Evolutionary conservation across 2,329 filamentous ascomycete species (phyloP).

Genomic region (Pyrenophora seminiperda): DNA sequence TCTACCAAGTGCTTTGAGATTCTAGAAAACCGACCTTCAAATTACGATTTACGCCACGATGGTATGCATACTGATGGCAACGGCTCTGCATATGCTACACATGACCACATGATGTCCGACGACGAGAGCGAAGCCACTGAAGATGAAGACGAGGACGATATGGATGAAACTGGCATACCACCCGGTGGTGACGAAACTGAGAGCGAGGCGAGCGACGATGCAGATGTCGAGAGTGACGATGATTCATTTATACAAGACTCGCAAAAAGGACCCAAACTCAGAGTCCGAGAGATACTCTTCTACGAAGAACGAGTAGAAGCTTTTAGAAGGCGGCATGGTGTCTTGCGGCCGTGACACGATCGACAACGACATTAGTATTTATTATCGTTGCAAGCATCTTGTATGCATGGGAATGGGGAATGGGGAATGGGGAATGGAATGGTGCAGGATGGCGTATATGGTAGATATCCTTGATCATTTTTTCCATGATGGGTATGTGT

Average conservation of each 20-base stretch:
- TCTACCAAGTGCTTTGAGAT: slow-evolving; percentile 82
- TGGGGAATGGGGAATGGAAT: slow-evolving; percentile 2
- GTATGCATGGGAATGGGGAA: slow-evolving; percentile 9
- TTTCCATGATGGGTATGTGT: slow-evolving; percentile 9
- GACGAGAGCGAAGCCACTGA: slow-evolving; percentile 50
- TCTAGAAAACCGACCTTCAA: slow-evolving; percentile 64
- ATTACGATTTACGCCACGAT: slow-evolving; percentile 47
- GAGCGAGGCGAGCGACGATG: slow-evolving; percentile 46
- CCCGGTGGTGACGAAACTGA: slow-evolving; percentile 50
- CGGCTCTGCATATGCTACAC: slow-evolving; percentile 30
- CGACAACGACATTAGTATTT: slow-evolving; percentile 7
- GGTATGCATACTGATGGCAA: slow-evolving; percentile 32
- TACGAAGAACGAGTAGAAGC: slow-evolving; percentile 79
- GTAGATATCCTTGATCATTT: slow-evolving; percentile 21
- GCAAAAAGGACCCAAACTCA: slow-evolving; percentile 58
- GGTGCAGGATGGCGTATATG: slow-evolving; percentile 21
- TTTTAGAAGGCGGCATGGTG: slow-evolving; percentile 72
- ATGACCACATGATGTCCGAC: slow-evolving; percentile 42
- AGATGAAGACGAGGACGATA: slow-evolving; percentile 56
- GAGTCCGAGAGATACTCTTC: slow-evolving; percentile 78
- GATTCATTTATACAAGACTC: slow-evolving; percentile 59
- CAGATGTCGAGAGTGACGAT: slow-evolving; percentile 53
- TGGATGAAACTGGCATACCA: slow-evolving; percentile 57
- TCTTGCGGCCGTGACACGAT: slow-evolving; percentile 30
- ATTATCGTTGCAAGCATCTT: slow-evolving; percentile 8